Conservation (phyloP, 352 stramenopile species). For the Phytophthora pisi region DNA sequence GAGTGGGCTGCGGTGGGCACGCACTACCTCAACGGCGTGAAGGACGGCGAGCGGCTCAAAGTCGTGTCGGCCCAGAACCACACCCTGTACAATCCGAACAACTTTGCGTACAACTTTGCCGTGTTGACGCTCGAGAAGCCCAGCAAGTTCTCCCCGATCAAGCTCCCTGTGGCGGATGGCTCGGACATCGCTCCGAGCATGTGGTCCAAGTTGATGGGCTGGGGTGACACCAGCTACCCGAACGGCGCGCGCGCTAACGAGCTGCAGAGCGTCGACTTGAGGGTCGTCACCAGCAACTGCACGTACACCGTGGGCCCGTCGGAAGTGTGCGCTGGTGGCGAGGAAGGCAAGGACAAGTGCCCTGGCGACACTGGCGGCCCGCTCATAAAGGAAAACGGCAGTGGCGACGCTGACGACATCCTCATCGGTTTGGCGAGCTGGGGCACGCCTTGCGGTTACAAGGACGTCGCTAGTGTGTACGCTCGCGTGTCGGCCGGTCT, state of each 20-base stretch:
- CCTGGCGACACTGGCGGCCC: background rate
- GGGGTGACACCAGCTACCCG: slow-evolving; percentile 29
- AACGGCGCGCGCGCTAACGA: background rate
- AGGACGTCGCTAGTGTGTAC: background rate
- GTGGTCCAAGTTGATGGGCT: slow-evolving; percentile 37
- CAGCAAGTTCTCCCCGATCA: slow-evolving; percentile 36
- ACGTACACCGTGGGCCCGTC: no score
- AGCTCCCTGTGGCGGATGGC: slow-evolving; percentile 32
- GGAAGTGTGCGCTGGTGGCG: background rate
- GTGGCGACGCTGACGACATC: background rate
- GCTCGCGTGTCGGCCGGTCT: background rate
- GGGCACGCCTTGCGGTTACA: background rate
- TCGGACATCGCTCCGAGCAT: slow-evolving; percentile 26
- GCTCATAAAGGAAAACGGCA: background rate
- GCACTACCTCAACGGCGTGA: slow-evolving; percentile 24
- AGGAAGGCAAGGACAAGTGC: background rate
- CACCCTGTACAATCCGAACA: background rate
- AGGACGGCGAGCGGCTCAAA: slow-evolving; percentile 27
- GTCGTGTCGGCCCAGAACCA: slow-evolving; percentile 13
- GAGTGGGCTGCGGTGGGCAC: slow-evolving; percentile 21
- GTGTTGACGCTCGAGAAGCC: slow-evolving; percentile 43
- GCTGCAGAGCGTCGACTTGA: no score
- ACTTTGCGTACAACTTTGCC: slow-evolving; percentile 40
- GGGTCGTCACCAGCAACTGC: no score
- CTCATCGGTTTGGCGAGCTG: background rate